Conservation (phyloP, 2,329 filamentous ascomycete genomes). For the Bipolaris gigantea region DNA sequence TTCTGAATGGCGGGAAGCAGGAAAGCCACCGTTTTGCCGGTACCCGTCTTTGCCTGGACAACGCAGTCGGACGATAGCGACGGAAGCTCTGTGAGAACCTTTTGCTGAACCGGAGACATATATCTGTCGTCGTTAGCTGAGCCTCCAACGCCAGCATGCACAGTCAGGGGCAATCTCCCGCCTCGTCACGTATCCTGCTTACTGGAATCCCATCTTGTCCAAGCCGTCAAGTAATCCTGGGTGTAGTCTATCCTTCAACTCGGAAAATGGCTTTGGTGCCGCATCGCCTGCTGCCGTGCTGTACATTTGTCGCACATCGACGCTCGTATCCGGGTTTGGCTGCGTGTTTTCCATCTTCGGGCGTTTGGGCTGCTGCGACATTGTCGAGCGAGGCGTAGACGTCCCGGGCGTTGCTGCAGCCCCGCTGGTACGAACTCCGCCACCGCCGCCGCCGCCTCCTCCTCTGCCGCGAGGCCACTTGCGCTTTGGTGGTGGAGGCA, state of each 20-base stretch:
- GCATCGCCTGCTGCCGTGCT: slow-evolving; percentile 26
- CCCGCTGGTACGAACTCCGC: slow-evolving; percentile 10
- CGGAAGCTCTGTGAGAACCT: slow-evolving; percentile 56
- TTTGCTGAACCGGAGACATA: slow-evolving; percentile 60
- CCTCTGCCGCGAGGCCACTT: slow-evolving; percentile 26
- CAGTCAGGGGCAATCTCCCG: not conserved
- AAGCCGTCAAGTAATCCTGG: slow-evolving; percentile 34
- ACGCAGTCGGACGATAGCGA: slow-evolving; percentile 55
- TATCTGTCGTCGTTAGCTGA: slow-evolving; percentile 30
- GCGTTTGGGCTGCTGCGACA: slow-evolving; percentile 30
- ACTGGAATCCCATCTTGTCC: slow-evolving; percentile 46
- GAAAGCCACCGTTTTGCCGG: slow-evolving; percentile 55
- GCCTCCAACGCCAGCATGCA: not conserved
- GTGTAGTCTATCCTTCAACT: slow-evolving; percentile 31
- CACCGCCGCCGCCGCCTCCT: slow-evolving; percentile 19
- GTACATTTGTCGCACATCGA: slow-evolving; percentile 31
- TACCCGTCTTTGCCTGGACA: slow-evolving; percentile 57
- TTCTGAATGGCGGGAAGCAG: slow-evolving; percentile 53
- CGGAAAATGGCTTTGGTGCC: slow-evolving; percentile 32
- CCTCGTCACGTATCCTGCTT: slow-evolving; percentile 7
- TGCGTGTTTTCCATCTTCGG: slow-evolving; percentile 21
- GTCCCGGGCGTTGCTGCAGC: slow-evolving; percentile 5
- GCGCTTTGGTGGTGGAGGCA: slow-evolving; percentile 31
- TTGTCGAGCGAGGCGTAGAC: slow-evolving; percentile 16
- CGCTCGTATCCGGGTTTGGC: slow-evolving; percentile 9